Conservation (phyloP, 2,329 filamentous ascomycete species). For the Ilyonectria robusta region DNA sequence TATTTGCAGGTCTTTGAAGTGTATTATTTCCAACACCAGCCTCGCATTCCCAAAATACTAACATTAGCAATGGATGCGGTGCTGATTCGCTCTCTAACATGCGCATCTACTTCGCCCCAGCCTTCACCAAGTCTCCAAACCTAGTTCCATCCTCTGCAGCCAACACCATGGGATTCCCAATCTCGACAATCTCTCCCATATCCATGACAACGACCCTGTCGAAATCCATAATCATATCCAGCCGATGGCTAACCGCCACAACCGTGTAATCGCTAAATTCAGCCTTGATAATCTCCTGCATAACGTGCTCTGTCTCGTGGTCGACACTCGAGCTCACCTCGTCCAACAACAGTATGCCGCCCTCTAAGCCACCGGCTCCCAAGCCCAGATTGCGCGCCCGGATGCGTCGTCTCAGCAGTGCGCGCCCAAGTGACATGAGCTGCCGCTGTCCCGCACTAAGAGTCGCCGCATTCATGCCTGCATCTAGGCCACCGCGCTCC, state of each 20-base stretch:
- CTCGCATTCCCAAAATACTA: too few species aligned
- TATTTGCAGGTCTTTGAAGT: too few species aligned
- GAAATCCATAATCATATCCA: conserved; percentile 65
- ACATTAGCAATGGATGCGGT: too few species aligned
- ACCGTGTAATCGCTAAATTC: conserved; percentile 66
- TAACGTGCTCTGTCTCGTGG: conserved; percentile 54
- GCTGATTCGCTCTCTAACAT: background rate
- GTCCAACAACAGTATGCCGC: conserved; percentile 55
- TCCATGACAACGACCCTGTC: conserved; percentile 65
- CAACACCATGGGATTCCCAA: conserved; percentile 31
- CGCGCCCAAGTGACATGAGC: conserved; percentile 72
- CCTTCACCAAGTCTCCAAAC: conserved; percentile 16
- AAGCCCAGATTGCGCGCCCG: background rate
- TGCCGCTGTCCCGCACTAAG: conserved; percentile 73
- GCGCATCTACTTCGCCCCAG: conserved; percentile 10
- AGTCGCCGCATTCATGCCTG: conserved; percentile 56
- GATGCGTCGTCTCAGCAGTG: conserved; percentile 60
- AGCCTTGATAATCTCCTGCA: conserved; percentile 54
- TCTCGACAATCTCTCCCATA: conserved; percentile 59
- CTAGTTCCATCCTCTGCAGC: conserved; percentile 4
- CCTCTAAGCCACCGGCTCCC: background rate
- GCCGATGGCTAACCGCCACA: conserved; percentile 60
- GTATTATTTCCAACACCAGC: too few species aligned
- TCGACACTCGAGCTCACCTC: conserved; percentile 60
- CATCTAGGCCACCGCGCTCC: conserved; percentile 47